phyloP scores from a whole-genome alignment of 139 green algal species.

The Limnomonas spitsbergensis region DNA sequence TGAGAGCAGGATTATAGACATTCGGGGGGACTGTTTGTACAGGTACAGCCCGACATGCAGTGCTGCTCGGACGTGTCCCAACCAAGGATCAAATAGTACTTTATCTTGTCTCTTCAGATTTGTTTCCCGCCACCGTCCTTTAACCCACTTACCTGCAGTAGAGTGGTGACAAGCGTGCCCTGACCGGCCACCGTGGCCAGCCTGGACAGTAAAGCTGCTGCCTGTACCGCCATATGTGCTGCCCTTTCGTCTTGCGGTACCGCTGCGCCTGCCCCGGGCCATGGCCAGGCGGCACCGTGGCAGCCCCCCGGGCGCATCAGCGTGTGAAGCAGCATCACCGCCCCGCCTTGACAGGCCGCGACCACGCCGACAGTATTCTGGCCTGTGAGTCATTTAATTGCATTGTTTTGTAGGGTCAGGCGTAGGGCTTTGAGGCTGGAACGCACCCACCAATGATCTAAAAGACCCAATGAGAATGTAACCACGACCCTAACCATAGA shows the following conservation, averaged over 20 bases:
- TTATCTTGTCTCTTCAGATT: too few relatives aligned
- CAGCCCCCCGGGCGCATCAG: background rate
- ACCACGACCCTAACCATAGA: too few relatives aligned
- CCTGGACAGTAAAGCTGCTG: background rate
- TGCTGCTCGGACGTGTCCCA: too few relatives aligned
- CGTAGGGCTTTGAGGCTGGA: too few relatives aligned
- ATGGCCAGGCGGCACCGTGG: background rate
- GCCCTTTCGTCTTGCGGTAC: background rate
- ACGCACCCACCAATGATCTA: too few relatives aligned
- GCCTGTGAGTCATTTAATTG: too few relatives aligned
- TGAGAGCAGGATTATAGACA: background rate
- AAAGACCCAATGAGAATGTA: too few relatives aligned
- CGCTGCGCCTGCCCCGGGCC: background rate
- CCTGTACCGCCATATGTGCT: background rate
- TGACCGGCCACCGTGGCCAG: background rate
- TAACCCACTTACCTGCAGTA: conserved; percentile 45
- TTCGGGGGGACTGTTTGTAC: background rate
- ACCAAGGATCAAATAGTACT: too few relatives aligned
- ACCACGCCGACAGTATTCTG: background rate
- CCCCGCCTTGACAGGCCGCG: conserved; percentile 23
- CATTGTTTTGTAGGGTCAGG: too few relatives aligned
- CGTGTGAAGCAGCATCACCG: background rate
- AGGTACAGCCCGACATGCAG: too few relatives aligned
- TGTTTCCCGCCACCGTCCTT: too few relatives aligned
- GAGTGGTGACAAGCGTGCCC: conserved; percentile 16